These are phyloP conservation scores for Pilaira anomala DNA, from an alignment of 192 early-diverging fungal species.

Conservation along the genomic window DNA sequence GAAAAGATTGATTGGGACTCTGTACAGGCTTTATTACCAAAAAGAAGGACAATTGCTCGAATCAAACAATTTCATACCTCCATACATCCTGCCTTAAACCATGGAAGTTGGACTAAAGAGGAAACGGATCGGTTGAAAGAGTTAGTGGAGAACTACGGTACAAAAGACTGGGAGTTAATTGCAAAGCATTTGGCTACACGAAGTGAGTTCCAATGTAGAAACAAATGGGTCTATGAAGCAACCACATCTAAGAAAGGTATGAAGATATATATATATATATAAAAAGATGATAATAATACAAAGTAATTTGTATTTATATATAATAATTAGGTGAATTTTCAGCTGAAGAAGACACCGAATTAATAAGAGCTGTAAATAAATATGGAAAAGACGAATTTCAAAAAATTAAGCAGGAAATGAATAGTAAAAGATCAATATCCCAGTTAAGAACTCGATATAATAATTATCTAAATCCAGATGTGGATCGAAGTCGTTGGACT, in stretches of 20 bases:
- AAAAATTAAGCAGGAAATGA: slow-evolving; percentile 23
- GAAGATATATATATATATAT: not conserved
- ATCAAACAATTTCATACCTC: not conserved
- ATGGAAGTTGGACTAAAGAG: slow-evolving; percentile 1
- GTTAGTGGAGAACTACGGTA: not conserved
- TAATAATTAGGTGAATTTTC: slow-evolving; percentile 17
- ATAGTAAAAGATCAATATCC: slow-evolving; percentile 6
- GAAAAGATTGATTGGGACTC: not conserved
- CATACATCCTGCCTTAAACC: not conserved
- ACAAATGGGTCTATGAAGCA: slow-evolving; percentile 13
- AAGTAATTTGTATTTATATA: not conserved
- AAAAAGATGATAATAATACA: not conserved
- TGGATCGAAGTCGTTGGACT: slow-evolving; percentile 21
- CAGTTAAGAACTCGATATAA: slow-evolving; percentile 18
- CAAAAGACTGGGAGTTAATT: not conserved
- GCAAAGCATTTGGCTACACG: slow-evolving; percentile 2
- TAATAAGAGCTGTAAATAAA: slow-evolving; percentile 14
- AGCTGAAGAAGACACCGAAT: slow-evolving; percentile 14
- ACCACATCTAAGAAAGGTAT: slow-evolving; percentile 11
- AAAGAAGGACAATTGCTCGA: not conserved
- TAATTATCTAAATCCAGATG: slow-evolving; percentile 12
- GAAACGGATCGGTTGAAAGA: not conserved
- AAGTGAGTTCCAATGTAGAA: slow-evolving; percentile 12
- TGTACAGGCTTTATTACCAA: not conserved
- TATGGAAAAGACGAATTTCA: slow-evolving; percentile 19